These are phyloP conservation scores for Euphrasia confusa DNA, from an alignment of 257 asterid genomes.

Conservation along the genomic window DNA sequence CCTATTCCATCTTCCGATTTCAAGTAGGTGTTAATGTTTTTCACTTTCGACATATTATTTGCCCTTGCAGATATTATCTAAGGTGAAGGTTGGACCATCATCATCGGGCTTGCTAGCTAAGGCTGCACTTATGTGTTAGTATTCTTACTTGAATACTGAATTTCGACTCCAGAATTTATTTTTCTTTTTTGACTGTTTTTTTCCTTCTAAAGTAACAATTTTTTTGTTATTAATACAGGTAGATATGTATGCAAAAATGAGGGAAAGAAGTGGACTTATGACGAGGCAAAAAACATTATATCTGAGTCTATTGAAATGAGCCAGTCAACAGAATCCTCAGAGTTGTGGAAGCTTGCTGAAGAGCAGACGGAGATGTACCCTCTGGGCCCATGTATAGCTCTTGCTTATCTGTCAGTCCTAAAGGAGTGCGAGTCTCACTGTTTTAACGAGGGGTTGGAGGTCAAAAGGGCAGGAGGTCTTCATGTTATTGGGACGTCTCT, in stretches of 20 bases:
- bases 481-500: conserved; percentile 97
- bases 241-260: conserved; percentile 73
- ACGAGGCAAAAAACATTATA: conserved; percentile 71
- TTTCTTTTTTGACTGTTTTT: not conserved
- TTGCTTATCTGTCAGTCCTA: conserved; percentile 75
- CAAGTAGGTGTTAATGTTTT: no score
- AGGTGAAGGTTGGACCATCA: conserved; percentile 85
- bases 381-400: conserved; percentile 88
- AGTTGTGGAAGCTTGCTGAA: conserved; percentile 70
- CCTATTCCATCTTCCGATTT: no score
- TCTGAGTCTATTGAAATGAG: conserved; percentile 77
- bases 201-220: not conserved
- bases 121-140: conserved; percentile 83
- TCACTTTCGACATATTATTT: not conserved
- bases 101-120: conserved; percentile 81
- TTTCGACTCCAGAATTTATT: not conserved
- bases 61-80: conserved; percentile 70
- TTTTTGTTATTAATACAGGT: conserved; percentile 42
- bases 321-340: conserved; percentile 56
- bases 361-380: conserved; percentile 80
- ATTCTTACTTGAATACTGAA: conserved; percentile 17
- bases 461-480: conserved; percentile 91
- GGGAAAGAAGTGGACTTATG: conserved; percentile 64
- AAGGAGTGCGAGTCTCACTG: conserved; percentile 85
- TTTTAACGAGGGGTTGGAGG: conserved; percentile 78